These are phyloP conservation scores for Zymoseptoria crescenta DNA, from an alignment of 2,329 filamentous ascomycete species.

Conservation along the genomic window DNA sequence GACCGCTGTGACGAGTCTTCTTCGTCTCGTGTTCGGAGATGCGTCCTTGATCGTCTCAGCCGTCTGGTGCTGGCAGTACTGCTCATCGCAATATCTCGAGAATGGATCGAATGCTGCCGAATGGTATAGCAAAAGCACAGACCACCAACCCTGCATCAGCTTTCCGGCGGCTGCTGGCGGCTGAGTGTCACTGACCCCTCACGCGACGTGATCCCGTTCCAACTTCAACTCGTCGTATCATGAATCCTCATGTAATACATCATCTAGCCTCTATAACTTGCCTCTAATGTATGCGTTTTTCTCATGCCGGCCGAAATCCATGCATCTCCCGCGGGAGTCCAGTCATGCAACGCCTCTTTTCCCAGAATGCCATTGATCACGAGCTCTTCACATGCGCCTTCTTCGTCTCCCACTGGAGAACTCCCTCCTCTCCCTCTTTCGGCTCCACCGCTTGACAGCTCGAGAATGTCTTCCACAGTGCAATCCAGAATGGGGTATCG, in stretches of 20 bases:
- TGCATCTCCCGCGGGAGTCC: not conserved
- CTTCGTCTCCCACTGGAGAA: slow-evolving; percentile 4
- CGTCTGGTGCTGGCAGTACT: too few relatives aligned
- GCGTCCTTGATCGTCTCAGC: too few relatives aligned
- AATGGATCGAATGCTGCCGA: not conserved
- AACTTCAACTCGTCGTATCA: not conserved
- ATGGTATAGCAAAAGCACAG: not conserved
- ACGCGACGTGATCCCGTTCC: not conserved
- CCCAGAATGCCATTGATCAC: not conserved
- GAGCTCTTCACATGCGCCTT: not conserved
- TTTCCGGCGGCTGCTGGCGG: not conserved
- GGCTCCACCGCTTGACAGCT: slow-evolving; percentile 94
- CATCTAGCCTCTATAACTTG: not conserved
- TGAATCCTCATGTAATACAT: not conserved
- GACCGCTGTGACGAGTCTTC: too few relatives aligned
- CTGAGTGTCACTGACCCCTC: not conserved
- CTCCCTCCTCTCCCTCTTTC: slow-evolving; percentile 41
- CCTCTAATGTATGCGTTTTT: not conserved
- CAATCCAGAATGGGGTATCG: slow-evolving; percentile 56
- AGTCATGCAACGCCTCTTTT: not conserved
- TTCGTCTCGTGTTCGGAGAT: too few relatives aligned
- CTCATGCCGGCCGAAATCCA: not conserved
- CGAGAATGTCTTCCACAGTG: slow-evolving; percentile 69
- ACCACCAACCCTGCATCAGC: not conserved
- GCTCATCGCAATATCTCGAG: too few relatives aligned